phyloP scores from a whole-genome alignment of 2,329 filamentous ascomycete species.

The Colletotrichum sp. region DNA sequence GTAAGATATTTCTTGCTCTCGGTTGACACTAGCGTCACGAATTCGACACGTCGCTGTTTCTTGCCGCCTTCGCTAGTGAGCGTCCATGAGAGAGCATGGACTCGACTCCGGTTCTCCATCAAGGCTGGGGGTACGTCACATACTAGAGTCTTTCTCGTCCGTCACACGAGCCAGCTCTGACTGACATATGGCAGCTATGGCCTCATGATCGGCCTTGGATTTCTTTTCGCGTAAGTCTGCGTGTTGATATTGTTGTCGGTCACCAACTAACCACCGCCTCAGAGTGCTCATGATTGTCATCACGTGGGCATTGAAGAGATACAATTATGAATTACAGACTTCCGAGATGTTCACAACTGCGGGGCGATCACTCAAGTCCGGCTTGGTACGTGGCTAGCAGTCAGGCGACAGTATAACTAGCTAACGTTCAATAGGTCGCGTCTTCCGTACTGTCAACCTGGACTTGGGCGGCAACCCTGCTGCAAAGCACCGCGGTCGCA shows the following conservation, averaged over 20 bases:
- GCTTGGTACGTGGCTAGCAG: slow-evolving; percentile 55
- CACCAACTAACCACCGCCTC: too few relatives aligned
- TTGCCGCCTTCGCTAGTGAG: neutral
- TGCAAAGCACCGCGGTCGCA: slow-evolving; percentile 82
- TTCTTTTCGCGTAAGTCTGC: slow-evolving; percentile 10
- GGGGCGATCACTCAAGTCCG: slow-evolving; percentile 86
- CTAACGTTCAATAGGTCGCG: slow-evolving; percentile 50
- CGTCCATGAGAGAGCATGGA: neutral
- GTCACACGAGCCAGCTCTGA: too few relatives aligned
- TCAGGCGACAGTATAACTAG: too few relatives aligned
- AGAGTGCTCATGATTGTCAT: slow-evolving; percentile 56
- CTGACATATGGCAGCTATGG: slow-evolving; percentile 4
- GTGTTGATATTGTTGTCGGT: too few relatives aligned
- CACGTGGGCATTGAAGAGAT: slow-evolving; percentile 71
- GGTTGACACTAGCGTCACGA: neutral
- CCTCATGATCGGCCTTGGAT: slow-evolving; percentile 20
- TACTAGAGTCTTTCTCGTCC: neutral
- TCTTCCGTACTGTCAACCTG: slow-evolving; percentile 91
- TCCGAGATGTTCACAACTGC: slow-evolving; percentile 94
- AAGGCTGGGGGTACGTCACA: slow-evolving; percentile 19
- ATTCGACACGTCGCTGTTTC: neutral
- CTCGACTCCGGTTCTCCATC: slow-evolving; percentile 16
- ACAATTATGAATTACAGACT: slow-evolving; percentile 75
- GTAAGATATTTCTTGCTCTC: fast-evolving
- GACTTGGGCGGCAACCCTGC: slow-evolving; percentile 88